Evolutionary conservation across 2,329 filamentous ascomycete genomes (phyloP).

Genomic region (Curvularia hawaiiensis): DNA sequence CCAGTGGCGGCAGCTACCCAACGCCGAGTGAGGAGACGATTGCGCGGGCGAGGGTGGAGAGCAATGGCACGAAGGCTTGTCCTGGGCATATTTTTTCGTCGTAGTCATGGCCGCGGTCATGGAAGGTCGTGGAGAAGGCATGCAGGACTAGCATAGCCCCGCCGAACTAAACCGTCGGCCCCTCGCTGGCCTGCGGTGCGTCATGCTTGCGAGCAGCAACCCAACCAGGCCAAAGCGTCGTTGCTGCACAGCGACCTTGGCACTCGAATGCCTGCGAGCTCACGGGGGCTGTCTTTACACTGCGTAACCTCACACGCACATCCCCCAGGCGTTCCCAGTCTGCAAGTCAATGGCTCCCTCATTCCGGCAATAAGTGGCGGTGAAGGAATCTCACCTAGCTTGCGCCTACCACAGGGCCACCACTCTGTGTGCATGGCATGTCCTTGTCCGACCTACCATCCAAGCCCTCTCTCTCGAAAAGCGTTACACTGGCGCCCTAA

Average conservation of each 20-base stretch:
- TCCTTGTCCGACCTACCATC: slow-evolving; percentile 7
- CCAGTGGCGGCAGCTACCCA: slow-evolving; percentile 28
- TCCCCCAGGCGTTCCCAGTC: slow-evolving; percentile 25
- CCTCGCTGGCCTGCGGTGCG: slow-evolving; percentile 33
- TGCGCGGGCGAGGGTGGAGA: slow-evolving; percentile 21
- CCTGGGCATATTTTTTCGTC: slow-evolving; percentile 3
- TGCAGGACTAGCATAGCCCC: slow-evolving; percentile 35
- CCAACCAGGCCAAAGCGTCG: slow-evolving; percentile 17
- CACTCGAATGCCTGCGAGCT: slow-evolving; percentile 27
- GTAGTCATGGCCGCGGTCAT: slow-evolving; percentile 21
- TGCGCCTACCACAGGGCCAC: slow-evolving; percentile 21
- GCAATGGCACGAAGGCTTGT: slow-evolving; percentile 22
- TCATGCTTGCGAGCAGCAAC: slow-evolving; percentile 33
- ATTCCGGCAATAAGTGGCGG: slow-evolving; percentile 26
- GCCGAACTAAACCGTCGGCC: slow-evolving; percentile 23
- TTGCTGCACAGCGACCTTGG: slow-evolving; percentile 29
- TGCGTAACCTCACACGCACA: slow-evolving; percentile 31
- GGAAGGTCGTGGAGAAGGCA: slow-evolving; percentile 31
- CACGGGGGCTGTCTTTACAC: slow-evolving; percentile 20
- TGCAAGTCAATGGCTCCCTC: slow-evolving; percentile 17
- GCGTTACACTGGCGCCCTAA: slow-evolving; percentile 25
- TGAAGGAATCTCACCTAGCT: slow-evolving; percentile 29
- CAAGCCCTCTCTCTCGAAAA: slow-evolving; percentile 7
- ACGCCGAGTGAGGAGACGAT: slow-evolving; percentile 17
- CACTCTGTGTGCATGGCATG: slow-evolving; percentile 20